Base-by-base conservation (phyloP, 83 land plant species). In the Picea abies region DNA sequence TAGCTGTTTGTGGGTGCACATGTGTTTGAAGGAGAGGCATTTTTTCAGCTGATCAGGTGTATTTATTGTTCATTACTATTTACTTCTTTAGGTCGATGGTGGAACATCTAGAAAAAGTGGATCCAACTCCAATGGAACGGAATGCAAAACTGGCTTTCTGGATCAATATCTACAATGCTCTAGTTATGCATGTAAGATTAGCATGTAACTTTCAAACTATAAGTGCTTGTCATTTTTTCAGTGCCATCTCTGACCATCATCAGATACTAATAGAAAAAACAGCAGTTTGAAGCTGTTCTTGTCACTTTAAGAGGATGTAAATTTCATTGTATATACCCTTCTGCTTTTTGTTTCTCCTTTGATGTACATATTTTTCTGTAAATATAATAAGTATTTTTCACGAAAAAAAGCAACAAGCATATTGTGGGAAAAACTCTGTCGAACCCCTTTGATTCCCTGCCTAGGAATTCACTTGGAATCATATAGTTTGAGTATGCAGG, bases 101-200 rank as follows among this genome's bases (percentile, higher is more conserved):
- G 23, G 98, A 95, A 81, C 96, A 97, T 79, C 86, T 97, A 22
- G 99, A 97, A 86, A 92, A 84, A 66, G 97, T 95, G 79, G 93
- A 93, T 76, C 86, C 91, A 15, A 84, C 84, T 44, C 84, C 87
- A 83, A 82, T 95, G 93, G 90, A 87, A 71, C 83, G 66, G 52
- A 84, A 90, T 79, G 93, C 95, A 44, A 96, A 93, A 82, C 78
- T 90, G 65, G 99, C 99, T 70, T 97, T 97, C 69, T 97, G 99
- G 99, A 92, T 97, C 82, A 97, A 97, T 80, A 85, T 97, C 71
- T 97, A 97, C 84, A 97, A 97, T 82, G 90, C 98, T 69, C 92
- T 97, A 37, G 78, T 97, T 80, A 93, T 97, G 99, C 97, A 97
- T 92, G 99, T 97, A 95, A 90, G 52, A 52, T 66, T 76, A 76